These are phyloP conservation scores for Quercus rubra DNA, from an alignment of 306 rosid species.

Conservation along the genomic window DNA sequence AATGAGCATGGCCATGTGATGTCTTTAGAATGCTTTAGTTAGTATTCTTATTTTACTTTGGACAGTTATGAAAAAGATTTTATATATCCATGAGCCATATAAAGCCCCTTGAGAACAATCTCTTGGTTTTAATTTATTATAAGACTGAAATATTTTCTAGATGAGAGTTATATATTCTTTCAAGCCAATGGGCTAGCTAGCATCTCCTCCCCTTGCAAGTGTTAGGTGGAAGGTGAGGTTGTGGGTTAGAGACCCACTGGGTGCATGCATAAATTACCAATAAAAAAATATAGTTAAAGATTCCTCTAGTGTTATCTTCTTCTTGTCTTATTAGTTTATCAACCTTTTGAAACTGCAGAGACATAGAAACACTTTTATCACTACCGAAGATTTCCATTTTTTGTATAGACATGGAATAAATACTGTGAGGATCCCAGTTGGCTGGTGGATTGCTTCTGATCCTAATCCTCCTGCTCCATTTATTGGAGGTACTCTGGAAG, in stretches of 20 bases:
- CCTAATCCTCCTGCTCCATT: conserved; percentile 94
- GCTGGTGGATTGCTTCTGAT: conserved; percentile 98
- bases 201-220: too few relatives aligned
- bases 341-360: conserved; percentile 54
- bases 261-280: too few relatives aligned
- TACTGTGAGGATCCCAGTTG: conserved; percentile 94
- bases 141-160: neutral
- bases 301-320: neutral
- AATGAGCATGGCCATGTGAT: neutral
- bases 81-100: neutral
- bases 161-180: neutral
- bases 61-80: neutral
- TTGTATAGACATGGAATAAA: conserved; percentile 81
- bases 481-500: conserved; percentile 84
- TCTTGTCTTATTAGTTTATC: conserved; percentile 21
- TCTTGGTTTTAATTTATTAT: neutral
- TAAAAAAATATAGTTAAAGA: too few relatives aligned
- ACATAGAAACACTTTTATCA: conserved; percentile 81
- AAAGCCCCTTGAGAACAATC: neutral
- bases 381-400: conserved; percentile 72
- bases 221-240: too few relatives aligned
- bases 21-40: neutral
- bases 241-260: too few relatives aligned
- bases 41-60: neutral
- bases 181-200: too few relatives aligned